Evolutionary conservation across 768 basidiomycete genomes (phyloP).

Genomic region (Cystofilobasidium macerans): DNA sequence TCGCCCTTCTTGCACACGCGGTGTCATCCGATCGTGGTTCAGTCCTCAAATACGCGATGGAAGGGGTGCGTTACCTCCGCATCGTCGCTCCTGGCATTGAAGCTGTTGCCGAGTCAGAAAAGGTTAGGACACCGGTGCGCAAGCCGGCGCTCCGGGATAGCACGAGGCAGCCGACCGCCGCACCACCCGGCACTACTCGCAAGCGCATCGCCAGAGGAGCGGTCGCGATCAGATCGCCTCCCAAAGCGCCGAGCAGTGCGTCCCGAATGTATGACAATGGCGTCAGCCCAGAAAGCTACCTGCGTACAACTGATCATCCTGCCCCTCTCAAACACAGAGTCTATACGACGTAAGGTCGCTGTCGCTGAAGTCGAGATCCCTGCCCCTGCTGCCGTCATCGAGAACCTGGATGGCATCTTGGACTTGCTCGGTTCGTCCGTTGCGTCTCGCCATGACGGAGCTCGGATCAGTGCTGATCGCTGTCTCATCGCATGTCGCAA

Average conservation of each 20-base stretch:
- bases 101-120: background rate
- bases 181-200: background rate
- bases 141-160: slow-evolving; percentile 9
- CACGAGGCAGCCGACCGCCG: slow-evolving; percentile 11
- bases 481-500: background rate
- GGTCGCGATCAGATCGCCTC: background rate
- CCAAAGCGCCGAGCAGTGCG: background rate
- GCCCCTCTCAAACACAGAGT: too few relatives aligned
- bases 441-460: too few relatives aligned
- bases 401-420: slow-evolving; percentile 34
- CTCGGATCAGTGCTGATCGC: too few relatives aligned
- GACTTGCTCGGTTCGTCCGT: slow-evolving; percentile 19
- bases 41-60: slow-evolving; percentile 48
- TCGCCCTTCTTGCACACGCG: slow-evolving; percentile 60
- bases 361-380: too few relatives aligned
- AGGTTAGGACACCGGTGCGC: background rate
- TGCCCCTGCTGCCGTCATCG: too few relatives aligned
- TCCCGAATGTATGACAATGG: too few relatives aligned
- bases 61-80: slow-evolving; percentile 41
- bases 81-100: background rate
- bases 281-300: too few relatives aligned
- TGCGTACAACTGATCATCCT: too few relatives aligned
- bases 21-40: slow-evolving; percentile 41
- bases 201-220: background rate
- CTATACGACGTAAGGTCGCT: too few relatives aligned